Percentiles rank a stretch among this genome's conserved stretches.
Conservation (phyloP, 805 yeast genomes). For the Kockiozyma suomiensis region DNA sequence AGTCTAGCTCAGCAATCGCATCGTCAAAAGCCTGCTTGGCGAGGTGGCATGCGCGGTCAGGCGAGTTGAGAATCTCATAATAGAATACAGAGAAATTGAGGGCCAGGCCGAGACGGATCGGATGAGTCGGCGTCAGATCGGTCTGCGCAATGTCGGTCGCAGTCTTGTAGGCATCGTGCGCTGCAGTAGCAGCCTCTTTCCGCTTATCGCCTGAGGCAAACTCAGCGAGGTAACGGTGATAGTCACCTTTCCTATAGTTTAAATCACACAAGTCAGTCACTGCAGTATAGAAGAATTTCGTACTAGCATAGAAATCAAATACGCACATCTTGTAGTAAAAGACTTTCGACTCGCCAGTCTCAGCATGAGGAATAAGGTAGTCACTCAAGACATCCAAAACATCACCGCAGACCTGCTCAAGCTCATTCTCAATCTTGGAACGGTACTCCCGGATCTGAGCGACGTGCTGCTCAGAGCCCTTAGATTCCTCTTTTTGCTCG, state of each 20-base stretch:
- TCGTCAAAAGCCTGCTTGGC: conserved; percentile 96
- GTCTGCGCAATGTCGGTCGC: conserved; percentile 98
- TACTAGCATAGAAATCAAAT: not conserved
- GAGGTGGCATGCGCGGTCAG: conserved; percentile 93
- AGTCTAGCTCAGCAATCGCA: conserved; percentile 92
- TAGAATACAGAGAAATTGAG: conserved; percentile 90
- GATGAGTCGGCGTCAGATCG: conserved; percentile 98
- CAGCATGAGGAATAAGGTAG: conserved; percentile 92
- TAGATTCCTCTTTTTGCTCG: conserved; percentile 98
- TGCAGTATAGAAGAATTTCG: too few relatives aligned
- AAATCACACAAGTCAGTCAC: not conserved
- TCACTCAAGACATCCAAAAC: conserved; percentile 84
- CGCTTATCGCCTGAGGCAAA: conserved; percentile 92
- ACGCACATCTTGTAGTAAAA: conserved; percentile 89
- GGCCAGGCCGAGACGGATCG: conserved; percentile 96
- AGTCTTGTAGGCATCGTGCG: conserved; percentile 92
- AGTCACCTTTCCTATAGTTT: conserved; percentile 77
- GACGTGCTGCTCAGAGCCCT: conserved; percentile 86
- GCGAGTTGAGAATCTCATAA: conserved; percentile 89
- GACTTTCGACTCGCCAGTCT: conserved; percentile 96
- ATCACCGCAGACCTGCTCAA: conserved; percentile 93
- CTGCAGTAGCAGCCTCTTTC: conserved; percentile 89
- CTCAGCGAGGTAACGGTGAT: conserved; percentile 98
- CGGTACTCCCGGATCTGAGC: conserved; percentile 92
- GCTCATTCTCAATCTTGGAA: conserved; percentile 91